A percentile compares a stretch with the other conserved stretches of the same genome.
Conservation (phyloP, 2,329 filamentous ascomycete genomes). For the Aspergillus novoparasiticus region DNA sequence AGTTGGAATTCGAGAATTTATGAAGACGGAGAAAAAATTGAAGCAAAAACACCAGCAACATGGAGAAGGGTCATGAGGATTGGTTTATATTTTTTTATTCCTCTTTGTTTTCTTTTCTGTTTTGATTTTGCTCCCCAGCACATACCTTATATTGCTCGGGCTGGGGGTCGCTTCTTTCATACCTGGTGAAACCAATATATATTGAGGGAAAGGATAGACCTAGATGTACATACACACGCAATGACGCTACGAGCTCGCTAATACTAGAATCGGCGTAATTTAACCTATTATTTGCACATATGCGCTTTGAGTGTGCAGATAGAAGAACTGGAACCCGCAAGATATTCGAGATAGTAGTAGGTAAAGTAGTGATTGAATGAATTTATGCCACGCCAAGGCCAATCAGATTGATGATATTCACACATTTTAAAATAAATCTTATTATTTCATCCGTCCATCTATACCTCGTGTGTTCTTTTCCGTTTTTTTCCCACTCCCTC, state of each 20-base stretch:
- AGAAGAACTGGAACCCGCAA: too few relatives aligned
- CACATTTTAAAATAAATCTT: background rate
- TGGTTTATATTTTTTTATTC: background rate
- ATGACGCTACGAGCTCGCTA: background rate
- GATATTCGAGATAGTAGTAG: background rate
- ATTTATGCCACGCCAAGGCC: background rate
- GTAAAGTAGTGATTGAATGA: background rate
- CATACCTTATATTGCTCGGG: background rate
- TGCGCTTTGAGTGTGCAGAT: too few relatives aligned
- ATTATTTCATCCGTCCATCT: background rate
- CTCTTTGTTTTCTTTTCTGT: background rate
- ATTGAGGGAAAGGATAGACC: background rate
- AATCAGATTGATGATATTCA: background rate
- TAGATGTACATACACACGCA: constrained; percentile 7
- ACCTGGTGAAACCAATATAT: background rate
- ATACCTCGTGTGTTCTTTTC: background rate
- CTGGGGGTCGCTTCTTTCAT: background rate
- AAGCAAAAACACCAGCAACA: constrained; percentile 70
- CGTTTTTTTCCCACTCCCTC: background rate
- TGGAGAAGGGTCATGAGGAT: constrained; percentile 37
- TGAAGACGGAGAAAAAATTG: constrained; percentile 92
- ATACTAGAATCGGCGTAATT: background rate
- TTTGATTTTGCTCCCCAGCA: background rate
- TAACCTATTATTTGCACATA: too few relatives aligned
- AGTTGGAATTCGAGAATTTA: constrained; percentile 93